Conservation (phyloP, 768 basidiomycete species). For the Rhizopogon roseolus region DNA sequence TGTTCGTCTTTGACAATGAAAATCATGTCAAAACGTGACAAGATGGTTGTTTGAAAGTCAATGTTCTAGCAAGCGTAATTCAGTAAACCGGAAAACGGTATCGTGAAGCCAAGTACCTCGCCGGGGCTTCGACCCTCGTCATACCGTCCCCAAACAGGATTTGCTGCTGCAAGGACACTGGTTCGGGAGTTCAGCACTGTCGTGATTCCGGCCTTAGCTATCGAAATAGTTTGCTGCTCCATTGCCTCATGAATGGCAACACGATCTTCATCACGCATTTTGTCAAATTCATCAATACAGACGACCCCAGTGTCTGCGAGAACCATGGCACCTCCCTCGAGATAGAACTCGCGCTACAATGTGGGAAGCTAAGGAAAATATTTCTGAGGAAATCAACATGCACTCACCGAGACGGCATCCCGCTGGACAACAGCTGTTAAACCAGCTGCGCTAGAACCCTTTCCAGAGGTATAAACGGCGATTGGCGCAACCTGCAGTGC, state of each 20-base stretch:
- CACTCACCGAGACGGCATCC: slow-evolving; percentile 79
- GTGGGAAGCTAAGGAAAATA: slow-evolving; percentile 4
- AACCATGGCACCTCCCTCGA: slow-evolving; percentile 99
- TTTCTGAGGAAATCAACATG: background rate
- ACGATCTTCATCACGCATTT: slow-evolving; percentile 98
- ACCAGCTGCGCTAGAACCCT: slow-evolving; percentile 98
- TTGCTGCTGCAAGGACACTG: slow-evolving; percentile 94
- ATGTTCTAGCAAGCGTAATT: slow-evolving; percentile 54
- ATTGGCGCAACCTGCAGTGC: slow-evolving; percentile 82
- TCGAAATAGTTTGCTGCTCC: slow-evolving; percentile 99
- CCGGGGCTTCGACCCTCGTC: slow-evolving; percentile 96
- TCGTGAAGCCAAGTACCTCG: slow-evolving; percentile 46
- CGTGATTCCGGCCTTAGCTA: slow-evolving; percentile 98
- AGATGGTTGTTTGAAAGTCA: slow-evolving; percentile 95
- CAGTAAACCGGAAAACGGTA: background rate
- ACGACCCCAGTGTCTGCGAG: slow-evolving; percentile 97
- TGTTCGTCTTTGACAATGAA: slow-evolving; percentile 99
- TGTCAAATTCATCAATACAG: slow-evolving; percentile 99
- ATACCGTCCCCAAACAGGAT: slow-evolving; percentile 96
- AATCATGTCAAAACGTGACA: slow-evolving; percentile 99
- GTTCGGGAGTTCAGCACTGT: slow-evolving; percentile 96
- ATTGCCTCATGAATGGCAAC: slow-evolving; percentile 99
- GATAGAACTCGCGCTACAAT: slow-evolving; percentile 89
- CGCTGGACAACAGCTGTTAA: slow-evolving; percentile 96
- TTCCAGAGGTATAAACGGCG: slow-evolving; percentile 97